Percentiles rank a stretch among this genome's conserved stretches.
Evolutionary conservation across 164 flowering plant species (phyloP).

Genomic region (Umbellularia californica): DNA sequence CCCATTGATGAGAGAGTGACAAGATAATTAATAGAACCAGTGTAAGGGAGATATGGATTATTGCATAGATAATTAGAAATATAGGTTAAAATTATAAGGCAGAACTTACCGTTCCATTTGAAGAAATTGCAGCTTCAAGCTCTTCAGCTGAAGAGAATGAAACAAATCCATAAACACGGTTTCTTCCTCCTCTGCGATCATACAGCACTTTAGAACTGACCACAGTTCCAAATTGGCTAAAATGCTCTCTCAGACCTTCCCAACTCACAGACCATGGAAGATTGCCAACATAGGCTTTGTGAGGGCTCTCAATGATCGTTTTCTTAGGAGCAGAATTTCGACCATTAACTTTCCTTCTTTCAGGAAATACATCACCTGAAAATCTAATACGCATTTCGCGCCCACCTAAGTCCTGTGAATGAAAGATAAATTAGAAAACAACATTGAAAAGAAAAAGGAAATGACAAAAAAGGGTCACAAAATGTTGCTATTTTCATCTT

Average conservation of each 20-base stretch:
- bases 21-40: background rate
- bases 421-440: background rate
- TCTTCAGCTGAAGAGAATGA: constrained; percentile 38
- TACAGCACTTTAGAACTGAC: constrained; percentile 34
- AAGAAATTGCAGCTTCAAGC: constrained; percentile 32
- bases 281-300: constrained; percentile 46
- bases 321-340: constrained; percentile 18
- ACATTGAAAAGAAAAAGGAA: background rate
- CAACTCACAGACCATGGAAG: constrained; percentile 35
- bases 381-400: constrained; percentile 42
- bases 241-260: constrained; percentile 31
- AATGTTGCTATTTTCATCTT: constrained; percentile 10
- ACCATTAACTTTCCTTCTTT: constrained; percentile 14
- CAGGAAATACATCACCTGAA: constrained; percentile 23
- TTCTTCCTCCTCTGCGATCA: constrained; percentile 35
- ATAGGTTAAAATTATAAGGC: background rate
- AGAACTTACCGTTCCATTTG: constrained; percentile 31
- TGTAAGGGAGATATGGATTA: background rate
- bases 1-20: background rate
- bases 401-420: constrained; percentile 40
- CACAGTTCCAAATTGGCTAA: constrained; percentile 43
- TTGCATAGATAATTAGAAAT: background rate
- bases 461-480: background rate
- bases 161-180: constrained; percentile 37
- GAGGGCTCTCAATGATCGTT: constrained; percentile 36